Evolutionary conservation across 83 land plant genomes (phyloP).

Genomic region (Picea abies): DNA sequence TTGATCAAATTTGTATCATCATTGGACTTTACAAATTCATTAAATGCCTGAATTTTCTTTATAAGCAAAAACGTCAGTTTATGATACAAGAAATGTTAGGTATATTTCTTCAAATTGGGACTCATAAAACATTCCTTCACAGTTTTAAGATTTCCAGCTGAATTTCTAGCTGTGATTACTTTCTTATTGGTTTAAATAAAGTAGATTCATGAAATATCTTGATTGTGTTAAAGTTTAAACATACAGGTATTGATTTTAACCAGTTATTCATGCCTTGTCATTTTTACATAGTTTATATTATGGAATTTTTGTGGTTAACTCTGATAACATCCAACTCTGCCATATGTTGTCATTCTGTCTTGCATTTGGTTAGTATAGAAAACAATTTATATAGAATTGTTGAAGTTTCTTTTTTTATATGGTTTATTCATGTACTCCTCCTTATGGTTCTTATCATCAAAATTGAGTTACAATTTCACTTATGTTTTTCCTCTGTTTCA

Average conservation of each 20-base stretch:
- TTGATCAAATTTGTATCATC: background rate
- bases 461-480: background rate
- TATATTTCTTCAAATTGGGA: background rate
- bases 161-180: background rate
- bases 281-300: too few species aligned
- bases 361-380: background rate
- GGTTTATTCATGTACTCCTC: background rate
- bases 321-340: background rate
- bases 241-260: too few species aligned
- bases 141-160: background rate
- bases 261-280: background rate
- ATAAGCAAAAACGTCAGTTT: background rate
- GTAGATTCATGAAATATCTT: background rate
- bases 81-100: too few species aligned
- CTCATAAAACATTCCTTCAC: background rate
- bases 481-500: background rate
- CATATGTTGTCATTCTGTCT: background rate
- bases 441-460: background rate
- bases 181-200: background rate
- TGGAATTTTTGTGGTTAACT: background rate
- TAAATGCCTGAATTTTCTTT: background rate
- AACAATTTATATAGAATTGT: background rate
- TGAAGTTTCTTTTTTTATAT: background rate
- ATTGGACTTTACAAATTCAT: conserved; percentile 1
- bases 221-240: background rate